These are phyloP conservation scores for Gossypium laxum DNA, from an alignment of 441 rosid genomes.

Conservation along the genomic window DNA sequence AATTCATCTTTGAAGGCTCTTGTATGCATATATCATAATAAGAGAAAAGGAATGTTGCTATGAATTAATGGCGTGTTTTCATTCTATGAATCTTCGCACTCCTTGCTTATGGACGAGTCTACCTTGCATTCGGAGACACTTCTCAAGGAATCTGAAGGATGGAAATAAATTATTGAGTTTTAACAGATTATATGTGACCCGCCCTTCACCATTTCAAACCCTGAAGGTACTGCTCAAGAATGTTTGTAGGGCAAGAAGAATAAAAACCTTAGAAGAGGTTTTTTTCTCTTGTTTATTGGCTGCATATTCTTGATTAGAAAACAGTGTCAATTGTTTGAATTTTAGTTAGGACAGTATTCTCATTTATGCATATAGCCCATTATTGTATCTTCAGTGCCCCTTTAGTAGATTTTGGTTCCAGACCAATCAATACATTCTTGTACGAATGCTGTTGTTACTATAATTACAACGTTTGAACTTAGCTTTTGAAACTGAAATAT, in stretches of 20 bases:
- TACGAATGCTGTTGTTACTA: background rate
- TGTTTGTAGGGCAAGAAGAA: background rate
- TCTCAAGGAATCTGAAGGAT: constrained; percentile 15
- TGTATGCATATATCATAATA: background rate
- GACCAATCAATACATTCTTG: background rate
- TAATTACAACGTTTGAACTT: background rate
- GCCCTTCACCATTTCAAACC: constrained; percentile 12
- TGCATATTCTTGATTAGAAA: background rate
- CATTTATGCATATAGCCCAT: background rate
- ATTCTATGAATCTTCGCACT: constrained; percentile 24
- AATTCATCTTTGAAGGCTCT: background rate
- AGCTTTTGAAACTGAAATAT: background rate
- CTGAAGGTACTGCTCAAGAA: constrained; percentile 23
- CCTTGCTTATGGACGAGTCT: constrained; percentile 33
- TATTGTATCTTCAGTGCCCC: background rate
- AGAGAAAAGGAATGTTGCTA: constrained; percentile 10
- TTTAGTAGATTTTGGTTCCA: background rate
- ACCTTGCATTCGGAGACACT: constrained; percentile 20
- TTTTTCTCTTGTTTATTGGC: background rate
- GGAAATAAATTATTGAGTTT: constrained; percentile 16
- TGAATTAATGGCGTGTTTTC: constrained; percentile 36
- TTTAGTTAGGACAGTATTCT: background rate
- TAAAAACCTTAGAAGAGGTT: background rate
- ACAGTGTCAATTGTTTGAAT: background rate
- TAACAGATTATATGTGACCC: constrained; percentile 11